Conservation (phyloP, 1,284 basidiomycete species). For the Vanrija sp. region DNA sequence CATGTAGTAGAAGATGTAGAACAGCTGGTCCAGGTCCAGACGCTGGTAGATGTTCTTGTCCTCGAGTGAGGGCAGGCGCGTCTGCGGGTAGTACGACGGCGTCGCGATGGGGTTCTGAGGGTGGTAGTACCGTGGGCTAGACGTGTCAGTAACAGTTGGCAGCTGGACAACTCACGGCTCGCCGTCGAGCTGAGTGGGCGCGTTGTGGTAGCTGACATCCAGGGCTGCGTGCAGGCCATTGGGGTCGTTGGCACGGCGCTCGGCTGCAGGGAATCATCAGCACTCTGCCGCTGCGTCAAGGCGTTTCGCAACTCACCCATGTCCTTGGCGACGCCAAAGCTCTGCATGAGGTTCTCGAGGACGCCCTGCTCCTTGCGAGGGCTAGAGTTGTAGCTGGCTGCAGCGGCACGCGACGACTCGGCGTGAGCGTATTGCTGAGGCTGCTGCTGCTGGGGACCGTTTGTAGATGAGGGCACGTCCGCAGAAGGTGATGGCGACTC, state of each 20-base stretch:
- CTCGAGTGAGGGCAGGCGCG: slow-evolving; percentile 74
- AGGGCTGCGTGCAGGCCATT: slow-evolving; percentile 89
- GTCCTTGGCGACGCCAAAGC: slow-evolving; percentile 80
- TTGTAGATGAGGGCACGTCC: background rate
- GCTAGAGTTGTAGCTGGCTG: slow-evolving; percentile 55
- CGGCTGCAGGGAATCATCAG: slow-evolving; percentile 54
- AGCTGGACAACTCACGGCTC: slow-evolving; percentile 65
- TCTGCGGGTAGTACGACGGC: slow-evolving; percentile 92
- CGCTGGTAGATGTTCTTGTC: slow-evolving; percentile 84
- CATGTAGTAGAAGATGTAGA: slow-evolving; percentile 99
- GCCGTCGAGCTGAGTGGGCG: slow-evolving; percentile 89
- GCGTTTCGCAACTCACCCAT: background rate
- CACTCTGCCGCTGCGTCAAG: background rate
- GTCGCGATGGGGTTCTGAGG: slow-evolving; percentile 89
- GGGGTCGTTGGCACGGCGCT: slow-evolving; percentile 75
- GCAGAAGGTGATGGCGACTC: slow-evolving; percentile 24
- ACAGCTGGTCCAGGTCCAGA: slow-evolving; percentile 94
- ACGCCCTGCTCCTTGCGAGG: slow-evolving; percentile 50
- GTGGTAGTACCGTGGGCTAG: slow-evolving; percentile 91
- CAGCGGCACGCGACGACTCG: slow-evolving; percentile 53
- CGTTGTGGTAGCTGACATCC: slow-evolving; percentile 79
- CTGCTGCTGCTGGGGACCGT: background rate
- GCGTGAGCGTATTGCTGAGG: slow-evolving; percentile 4
- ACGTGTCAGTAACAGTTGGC: background rate
- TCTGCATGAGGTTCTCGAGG: slow-evolving; percentile 88